phyloP scores from a whole-genome alignment of 2,329 filamentous ascomycete genomes.

The Malbranchea zuffiana region DNA sequence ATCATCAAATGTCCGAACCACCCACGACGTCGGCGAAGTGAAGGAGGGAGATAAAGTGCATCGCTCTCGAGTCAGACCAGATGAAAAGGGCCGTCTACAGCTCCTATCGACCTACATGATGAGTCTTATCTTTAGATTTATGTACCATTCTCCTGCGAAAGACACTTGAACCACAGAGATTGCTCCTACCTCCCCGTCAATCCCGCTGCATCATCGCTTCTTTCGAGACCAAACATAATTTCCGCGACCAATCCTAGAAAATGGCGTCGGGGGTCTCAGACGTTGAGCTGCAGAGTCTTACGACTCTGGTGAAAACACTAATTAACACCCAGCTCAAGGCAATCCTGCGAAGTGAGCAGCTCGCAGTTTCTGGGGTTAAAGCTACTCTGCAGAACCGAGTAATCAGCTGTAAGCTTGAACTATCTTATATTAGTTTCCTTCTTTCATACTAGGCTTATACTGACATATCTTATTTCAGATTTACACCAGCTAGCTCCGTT shows the following conservation, averaged over 20 bases:
- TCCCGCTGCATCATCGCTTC: not conserved
- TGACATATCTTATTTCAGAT: slow-evolving; percentile 21
- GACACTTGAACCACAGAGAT: not conserved
- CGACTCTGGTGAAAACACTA: slow-evolving; percentile 42
- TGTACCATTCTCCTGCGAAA: not conserved
- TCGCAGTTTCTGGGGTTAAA: slow-evolving; percentile 77
- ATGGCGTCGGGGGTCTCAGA: slow-evolving; percentile 32
- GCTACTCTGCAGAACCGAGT: slow-evolving; percentile 68
- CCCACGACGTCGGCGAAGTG: too few species aligned
- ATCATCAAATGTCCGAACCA: too few species aligned
- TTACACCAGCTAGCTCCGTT: slow-evolving; percentile 16
- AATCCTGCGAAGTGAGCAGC: slow-evolving; percentile 62
- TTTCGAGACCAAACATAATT: slow-evolving; percentile 1
- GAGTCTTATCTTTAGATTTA: not conserved
- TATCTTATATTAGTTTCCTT: slow-evolving; percentile 2
- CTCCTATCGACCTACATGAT: too few species aligned
- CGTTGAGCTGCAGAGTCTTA: slow-evolving; percentile 33
- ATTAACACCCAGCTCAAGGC: slow-evolving; percentile 59
- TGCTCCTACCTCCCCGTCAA: not conserved
- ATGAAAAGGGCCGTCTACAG: too few species aligned
- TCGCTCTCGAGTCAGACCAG: too few species aligned
- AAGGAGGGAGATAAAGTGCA: too few species aligned
- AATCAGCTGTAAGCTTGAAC: slow-evolving; percentile 54
- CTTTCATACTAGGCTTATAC: not conserved
- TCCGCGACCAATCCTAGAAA: slow-evolving; percentile 8